A percentile compares a stretch with the other conserved stretches of the same genome.
These are phyloP conservation scores for Cercospora sojina DNA, from an alignment of 2,329 filamentous ascomycete genomes.

Conservation along the genomic window DNA sequence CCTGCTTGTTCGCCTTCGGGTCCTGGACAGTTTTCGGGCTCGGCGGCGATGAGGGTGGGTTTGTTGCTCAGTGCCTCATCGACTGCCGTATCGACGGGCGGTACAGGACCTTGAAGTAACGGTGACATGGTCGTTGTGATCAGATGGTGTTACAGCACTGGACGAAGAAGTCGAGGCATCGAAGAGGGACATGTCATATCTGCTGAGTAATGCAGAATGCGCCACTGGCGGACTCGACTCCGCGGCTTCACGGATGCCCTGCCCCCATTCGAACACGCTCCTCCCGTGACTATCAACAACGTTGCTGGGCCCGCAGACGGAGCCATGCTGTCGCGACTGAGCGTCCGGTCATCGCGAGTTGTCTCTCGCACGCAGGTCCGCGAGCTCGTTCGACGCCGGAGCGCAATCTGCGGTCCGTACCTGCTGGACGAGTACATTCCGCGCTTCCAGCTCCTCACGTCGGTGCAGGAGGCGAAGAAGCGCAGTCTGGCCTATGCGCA, in stretches of 20 bases:
- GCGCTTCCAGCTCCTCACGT: slow-evolving; percentile 67
- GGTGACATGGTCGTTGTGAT: slow-evolving; percentile 64
- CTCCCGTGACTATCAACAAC: neutral
- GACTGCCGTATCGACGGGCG: slow-evolving; percentile 58
- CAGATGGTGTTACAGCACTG: neutral
- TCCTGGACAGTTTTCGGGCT: slow-evolving; percentile 66
- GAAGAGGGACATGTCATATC: slow-evolving; percentile 5
- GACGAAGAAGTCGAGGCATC: neutral
- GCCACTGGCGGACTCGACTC: slow-evolving; percentile 1
- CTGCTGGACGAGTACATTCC: slow-evolving; percentile 68
- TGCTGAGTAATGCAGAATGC: slow-evolving; percentile 16
- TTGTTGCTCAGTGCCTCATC: slow-evolving; percentile 73
- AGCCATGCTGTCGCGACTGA: neutral
- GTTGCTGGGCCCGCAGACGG: neutral
- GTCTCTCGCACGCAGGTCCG: neutral
- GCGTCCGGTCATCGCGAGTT: neutral
- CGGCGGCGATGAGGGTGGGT: slow-evolving; percentile 81
- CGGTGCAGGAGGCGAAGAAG: slow-evolving; percentile 69
- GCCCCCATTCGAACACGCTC: neutral
- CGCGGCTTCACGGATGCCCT: neutral
- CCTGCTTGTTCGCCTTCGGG: slow-evolving; percentile 72
- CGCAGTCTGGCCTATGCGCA: slow-evolving; percentile 72
- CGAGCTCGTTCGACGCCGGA: slow-evolving; percentile 8
- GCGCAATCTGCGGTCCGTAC: slow-evolving; percentile 59
- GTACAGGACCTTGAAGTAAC: slow-evolving; percentile 68